Evolutionary conservation across 2,329 filamentous ascomycete species (phyloP).

Genomic region (Calonectria pseudoturangicola): DNA sequence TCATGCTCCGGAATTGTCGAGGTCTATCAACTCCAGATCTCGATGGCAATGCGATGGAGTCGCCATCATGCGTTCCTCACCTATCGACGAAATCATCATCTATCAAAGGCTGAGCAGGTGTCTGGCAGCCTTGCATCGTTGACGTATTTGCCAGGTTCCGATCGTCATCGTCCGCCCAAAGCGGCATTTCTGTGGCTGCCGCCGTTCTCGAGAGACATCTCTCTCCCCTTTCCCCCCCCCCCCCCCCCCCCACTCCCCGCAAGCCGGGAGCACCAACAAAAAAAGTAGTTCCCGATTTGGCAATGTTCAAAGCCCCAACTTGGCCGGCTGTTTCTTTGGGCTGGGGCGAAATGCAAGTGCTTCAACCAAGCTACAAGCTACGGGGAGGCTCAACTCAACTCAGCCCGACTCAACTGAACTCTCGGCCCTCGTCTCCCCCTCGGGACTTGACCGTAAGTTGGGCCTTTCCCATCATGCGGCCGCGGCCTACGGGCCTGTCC

Average conservation of each 20-base stretch:
- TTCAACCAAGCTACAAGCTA: slow-evolving; percentile 19
- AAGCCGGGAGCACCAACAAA: slow-evolving; percentile 15
- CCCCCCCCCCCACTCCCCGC: slow-evolving; percentile 13
- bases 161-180: slow-evolving; percentile 9
- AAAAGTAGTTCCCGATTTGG: slow-evolving; percentile 13
- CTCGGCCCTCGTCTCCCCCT: neutral
- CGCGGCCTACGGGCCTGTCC: neutral
- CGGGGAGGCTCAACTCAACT: slow-evolving; percentile 12
- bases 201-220: slow-evolving; percentile 3
- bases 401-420: slow-evolving; percentile 8
- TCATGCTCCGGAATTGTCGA: slow-evolving; percentile 1
- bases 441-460: slow-evolving; percentile 32
- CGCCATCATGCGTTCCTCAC: neutral
- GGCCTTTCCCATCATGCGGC: neutral
- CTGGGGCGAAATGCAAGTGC: slow-evolving; percentile 20
- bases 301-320: slow-evolving; percentile 13
- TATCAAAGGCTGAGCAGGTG: neutral
- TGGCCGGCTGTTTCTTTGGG: neutral
- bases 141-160: slow-evolving; percentile 43
- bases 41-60: slow-evolving; percentile 42
- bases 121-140: slow-evolving; percentile 46
- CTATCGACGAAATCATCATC: slow-evolving; percentile 11
- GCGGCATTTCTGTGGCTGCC: neutral
- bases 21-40: slow-evolving; percentile 44
- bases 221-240: neutral